phyloP scores from a whole-genome alignment of 345 rosid genomes.

The Eucalyptus cladocalyx region DNA sequence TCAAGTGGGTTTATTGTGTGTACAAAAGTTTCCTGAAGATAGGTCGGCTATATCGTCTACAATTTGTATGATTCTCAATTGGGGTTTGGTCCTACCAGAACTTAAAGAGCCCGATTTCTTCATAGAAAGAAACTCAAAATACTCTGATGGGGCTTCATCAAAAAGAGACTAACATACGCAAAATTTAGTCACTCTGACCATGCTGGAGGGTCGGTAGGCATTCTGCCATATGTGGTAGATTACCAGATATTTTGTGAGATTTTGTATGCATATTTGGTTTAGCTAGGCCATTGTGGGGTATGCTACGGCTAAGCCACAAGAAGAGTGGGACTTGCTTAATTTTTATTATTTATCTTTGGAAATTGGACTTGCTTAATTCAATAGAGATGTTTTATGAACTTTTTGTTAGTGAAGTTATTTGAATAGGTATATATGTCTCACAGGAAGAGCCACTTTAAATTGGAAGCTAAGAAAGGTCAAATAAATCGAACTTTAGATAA shows the following conservation, averaged over 20 bases:
- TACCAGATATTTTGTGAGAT: neutral
- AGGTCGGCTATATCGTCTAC: neutral
- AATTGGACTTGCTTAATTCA: constrained; percentile 5
- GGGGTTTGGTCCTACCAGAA: neutral
- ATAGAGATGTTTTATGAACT: neutral
- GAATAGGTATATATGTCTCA: no score
- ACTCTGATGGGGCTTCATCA: neutral
- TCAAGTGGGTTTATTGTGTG: neutral
- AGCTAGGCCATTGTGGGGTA: neutral
- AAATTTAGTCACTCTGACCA: neutral
- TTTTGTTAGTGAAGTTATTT: no score
- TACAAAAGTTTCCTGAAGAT: neutral
- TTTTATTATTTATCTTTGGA: neutral
- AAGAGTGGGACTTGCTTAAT: no score
- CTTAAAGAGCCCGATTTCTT: neutral
- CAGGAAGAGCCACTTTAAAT: no score
- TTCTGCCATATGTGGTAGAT: no score
- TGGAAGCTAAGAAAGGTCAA: neutral
- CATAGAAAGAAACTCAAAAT: neutral
- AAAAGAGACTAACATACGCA: neutral
- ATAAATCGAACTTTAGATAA: neutral
- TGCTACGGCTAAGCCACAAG: neutral
- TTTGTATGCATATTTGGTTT: neutral
- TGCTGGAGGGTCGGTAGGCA: no score
- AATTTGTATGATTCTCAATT: neutral